Conservation (phyloP, 2,329 filamentous ascomycete genomes). For the Aspergillus ibericus region DNA sequence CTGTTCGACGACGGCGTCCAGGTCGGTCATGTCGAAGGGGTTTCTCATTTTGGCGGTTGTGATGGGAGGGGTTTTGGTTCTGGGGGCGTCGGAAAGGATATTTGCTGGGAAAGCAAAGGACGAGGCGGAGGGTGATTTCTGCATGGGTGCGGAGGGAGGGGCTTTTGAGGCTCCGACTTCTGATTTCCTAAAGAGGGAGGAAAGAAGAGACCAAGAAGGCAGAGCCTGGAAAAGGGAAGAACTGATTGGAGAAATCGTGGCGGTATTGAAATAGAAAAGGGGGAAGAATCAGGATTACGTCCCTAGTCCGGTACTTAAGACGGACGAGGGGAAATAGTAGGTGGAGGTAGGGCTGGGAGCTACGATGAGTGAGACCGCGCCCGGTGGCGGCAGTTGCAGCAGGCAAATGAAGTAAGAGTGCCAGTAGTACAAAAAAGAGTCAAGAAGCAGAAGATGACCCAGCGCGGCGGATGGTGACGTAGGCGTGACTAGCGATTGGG, state of each 20-base stretch:
- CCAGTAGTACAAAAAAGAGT: neutral
- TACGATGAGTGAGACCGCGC: constrained; percentile 8
- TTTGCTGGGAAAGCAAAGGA: neutral
- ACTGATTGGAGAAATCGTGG: constrained; percentile 9
- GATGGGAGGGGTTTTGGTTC: constrained; percentile 5
- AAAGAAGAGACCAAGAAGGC: constrained; percentile 2
- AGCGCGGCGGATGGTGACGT: constrained; percentile 4
- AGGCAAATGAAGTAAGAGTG: neutral
- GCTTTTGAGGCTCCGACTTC: constrained; percentile 1
- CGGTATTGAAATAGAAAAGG: constrained; percentile 4
- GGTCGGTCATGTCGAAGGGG: constrained; percentile 35
- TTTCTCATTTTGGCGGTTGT: constrained; percentile 24
- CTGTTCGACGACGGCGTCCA: constrained; percentile 23
- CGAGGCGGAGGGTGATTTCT: neutral
- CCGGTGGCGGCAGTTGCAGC: neutral
- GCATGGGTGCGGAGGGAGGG: neutral
- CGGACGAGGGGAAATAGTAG: constrained; percentile 11
- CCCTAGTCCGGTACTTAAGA: constrained; percentile 18
- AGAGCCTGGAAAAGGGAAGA: constrained; percentile 5
- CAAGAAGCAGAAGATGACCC: neutral
- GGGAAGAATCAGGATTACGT: constrained; percentile 19
- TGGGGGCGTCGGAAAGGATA: neutral
- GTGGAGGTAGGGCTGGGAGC: constrained; percentile 8
- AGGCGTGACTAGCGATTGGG: constrained; percentile 3
- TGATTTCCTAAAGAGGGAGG: constrained; percentile 4